These are phyloP conservation scores for Suillus clintonianus DNA, from an alignment of 768 basidiomycete species.

Conservation along the genomic window DNA sequence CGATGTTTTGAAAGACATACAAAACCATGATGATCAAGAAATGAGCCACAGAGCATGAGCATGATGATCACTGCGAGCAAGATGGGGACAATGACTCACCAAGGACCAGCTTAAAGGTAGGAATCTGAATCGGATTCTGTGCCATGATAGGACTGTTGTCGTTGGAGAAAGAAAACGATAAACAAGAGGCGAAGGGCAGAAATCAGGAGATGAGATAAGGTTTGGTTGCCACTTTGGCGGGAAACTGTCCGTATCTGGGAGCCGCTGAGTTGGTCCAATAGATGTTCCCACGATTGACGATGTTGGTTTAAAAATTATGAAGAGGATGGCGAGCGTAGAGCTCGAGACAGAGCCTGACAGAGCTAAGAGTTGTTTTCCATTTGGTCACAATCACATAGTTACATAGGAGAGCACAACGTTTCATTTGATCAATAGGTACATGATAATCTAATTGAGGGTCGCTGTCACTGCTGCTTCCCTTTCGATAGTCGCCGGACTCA, in stretches of 20 bases:
- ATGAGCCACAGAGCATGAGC: conserved; percentile 32
- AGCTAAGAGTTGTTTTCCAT: too few species aligned
- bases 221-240: conserved; percentile 32
- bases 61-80: conserved; percentile 16
- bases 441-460: background rate
- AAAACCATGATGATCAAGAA: conserved; percentile 51
- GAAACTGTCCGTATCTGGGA: conserved; percentile 23
- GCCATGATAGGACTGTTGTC: conserved; percentile 43
- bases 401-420: background rate
- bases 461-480: too few species aligned
- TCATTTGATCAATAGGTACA: background rate
- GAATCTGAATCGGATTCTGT: conserved; percentile 60
- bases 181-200: conserved; percentile 31
- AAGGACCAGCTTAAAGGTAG: conserved; percentile 98
- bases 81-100: conserved; percentile 53
- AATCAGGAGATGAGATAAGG: conserved; percentile 38
- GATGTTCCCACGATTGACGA: background rate
- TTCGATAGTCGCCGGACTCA: too few species aligned
- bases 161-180: conserved; percentile 19
- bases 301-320: too few species aligned
- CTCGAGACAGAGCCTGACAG: too few species aligned
- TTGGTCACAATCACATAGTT: too few species aligned
- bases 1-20: conserved; percentile 6
- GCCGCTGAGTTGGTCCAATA: conserved; percentile 11
- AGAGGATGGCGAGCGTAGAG: too few species aligned